Base-by-base conservation (phyloP, 73 alveolate species). In the Tetrahymena malaccensis region DNA sequence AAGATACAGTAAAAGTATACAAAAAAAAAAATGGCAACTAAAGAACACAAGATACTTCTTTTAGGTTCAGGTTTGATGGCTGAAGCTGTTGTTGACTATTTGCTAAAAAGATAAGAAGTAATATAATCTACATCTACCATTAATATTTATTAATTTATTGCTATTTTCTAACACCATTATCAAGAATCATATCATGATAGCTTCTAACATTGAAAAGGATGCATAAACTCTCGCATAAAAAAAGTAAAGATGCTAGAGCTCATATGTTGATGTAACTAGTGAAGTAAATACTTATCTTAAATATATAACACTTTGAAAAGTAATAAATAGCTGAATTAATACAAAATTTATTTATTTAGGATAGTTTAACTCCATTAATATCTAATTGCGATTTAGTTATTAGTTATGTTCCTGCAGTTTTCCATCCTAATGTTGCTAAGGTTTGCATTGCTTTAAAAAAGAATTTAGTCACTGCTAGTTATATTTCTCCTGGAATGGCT, bases 371-470 rank as follows among this genome's bases (percentile, higher is more conserved):
- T 34, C 93, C 94, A 43, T 93, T 97, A 27, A 98, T 98, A 21
- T 58, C 58, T 40, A 93, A 94, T 40, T 96, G 96, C 84, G 98
- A 97, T 84, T 94, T 96, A 21, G 98, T 96, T 50, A 96, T 98
- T 38, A 97, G 98, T 4, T 98, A 94, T 70, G 97, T 98, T 35
- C 99, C 99, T 34, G 98, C 99, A n/a, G 83, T 96, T 43, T 95
- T 98, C 95, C 98, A 97, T 85, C 89, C 93, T 4, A 96, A 96
- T 34, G 96, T 98, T 55, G 97, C 96, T 43, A 97, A 96, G 35
- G 96, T 98, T 35, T 98, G 99, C 84, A 93, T 95, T 33, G 96
- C 94, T 44, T 85, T 35, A 35, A 95, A 97, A 10, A 96, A 93
- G 55, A 95, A 97, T 56, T 55, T 97, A 95, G 96, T 97, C 11